phyloP scores from a whole-genome alignment of 148 eudicot species.

The Talinum fruticosum region DNA sequence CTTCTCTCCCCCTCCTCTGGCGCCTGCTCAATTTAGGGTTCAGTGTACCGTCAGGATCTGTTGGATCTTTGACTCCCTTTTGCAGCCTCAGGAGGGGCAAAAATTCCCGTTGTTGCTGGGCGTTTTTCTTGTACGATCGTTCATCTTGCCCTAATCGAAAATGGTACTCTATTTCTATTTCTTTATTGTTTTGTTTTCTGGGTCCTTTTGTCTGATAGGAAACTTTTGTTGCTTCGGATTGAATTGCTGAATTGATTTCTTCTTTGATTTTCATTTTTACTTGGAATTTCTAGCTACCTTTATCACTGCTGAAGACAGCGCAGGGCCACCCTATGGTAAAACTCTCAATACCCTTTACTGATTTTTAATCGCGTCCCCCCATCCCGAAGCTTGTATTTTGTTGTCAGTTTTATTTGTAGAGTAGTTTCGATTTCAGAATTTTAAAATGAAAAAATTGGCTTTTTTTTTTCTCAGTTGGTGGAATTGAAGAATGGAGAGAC shows the following conservation, averaged over 20 bases:
- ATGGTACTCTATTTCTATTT: neutral
- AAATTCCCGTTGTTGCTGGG: neutral
- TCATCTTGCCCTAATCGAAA: neutral
- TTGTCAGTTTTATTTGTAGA: neutral
- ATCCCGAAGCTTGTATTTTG: neutral
- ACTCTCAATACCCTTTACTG: neutral
- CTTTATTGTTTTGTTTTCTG: neutral
- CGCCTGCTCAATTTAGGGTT: neutral
- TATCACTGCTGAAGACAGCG: constrained; percentile 73
- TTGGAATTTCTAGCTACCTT: constrained; percentile 55
- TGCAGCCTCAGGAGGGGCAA: no score
- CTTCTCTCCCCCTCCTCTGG: no score
- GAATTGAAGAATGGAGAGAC: constrained; percentile 95
- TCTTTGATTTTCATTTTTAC: neutral
- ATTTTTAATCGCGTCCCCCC: neutral
- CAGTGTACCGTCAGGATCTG: neutral
- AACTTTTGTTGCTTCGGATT: neutral
- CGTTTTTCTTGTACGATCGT: neutral
- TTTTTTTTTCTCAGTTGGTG: constrained; percentile 49
- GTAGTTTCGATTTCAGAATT: neutral
- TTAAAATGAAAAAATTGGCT: neutral
- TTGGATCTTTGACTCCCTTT: neutral
- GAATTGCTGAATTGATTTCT: neutral
- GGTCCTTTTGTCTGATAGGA: neutral
- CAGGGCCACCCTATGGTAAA: constrained; percentile 89